Base-by-base conservation (phyloP, 176 grass and related monocot genomes). In the Carex littledalei region DNA sequence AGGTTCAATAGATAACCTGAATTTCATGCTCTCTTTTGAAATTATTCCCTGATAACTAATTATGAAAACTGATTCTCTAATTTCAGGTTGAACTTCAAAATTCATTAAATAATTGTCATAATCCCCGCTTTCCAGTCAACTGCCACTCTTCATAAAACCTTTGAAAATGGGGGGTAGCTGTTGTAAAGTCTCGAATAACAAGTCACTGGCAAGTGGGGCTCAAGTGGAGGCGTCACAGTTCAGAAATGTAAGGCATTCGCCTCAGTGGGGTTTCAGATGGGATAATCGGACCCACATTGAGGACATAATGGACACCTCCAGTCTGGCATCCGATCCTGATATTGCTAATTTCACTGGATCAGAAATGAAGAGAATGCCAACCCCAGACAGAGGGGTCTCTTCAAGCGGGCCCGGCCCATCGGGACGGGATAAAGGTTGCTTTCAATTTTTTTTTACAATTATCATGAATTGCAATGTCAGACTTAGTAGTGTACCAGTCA, bases 221-320 rank as follows among this genome's bases (percentile, higher is more conserved):
- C 94, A 84, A 5, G 63, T 90, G 78, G 92, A 92, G 88, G 82
- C 89, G 47, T 92, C 94, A 81, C 84, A 87, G 15, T 90, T 87
- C 86, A 92, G 91, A 80, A 97, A 92, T 71, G 22, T 88, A 76
- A 94, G 90, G 65, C 94, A 92, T 31, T 97, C 94, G 2, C 92
- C 94, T 68, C 89, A 89, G 57, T 92, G 92, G 92, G 92, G 90
- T 67, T 97, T 94, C 83, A 92, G 94, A 63, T 94, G 94, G 92
- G 88, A 94, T 82, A 97, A 97, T 81, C 88, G 92, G 81, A 97
- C 94, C 47, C 90, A 94, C 66, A 92, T 94, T 74, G 92, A 94
- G 88, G 92, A 97, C 87, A 89, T 91, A 86, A 85, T 94, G 90
- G 89, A 92, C 29, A 87, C 87, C 1, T 77, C 94, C 45, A 86